Percentiles rank a stretch among this genome's conserved stretches.
These are phyloP conservation scores for Phytophthora vignae DNA, from an alignment of 352 stramenopile species.

Conservation along the genomic window DNA sequence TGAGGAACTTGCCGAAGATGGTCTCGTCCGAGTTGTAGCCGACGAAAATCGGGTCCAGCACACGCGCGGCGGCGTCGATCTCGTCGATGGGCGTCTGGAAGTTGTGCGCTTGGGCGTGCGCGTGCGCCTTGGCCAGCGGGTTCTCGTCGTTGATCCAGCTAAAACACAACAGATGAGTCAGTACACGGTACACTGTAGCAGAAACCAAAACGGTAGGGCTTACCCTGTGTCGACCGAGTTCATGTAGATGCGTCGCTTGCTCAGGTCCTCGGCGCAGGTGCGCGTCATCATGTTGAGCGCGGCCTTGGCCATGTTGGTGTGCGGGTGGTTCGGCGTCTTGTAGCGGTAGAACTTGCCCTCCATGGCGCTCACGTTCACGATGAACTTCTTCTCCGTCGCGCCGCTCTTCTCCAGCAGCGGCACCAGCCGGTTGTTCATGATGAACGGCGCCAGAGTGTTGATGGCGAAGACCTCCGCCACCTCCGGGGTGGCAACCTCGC, in stretches of 20 bases:
- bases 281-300: conserved; percentile 99
- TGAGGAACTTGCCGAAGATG: conserved; percentile 87
- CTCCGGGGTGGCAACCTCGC: conserved; percentile 91
- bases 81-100: conserved; percentile 99
- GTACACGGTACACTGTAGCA: conserved; percentile 3
- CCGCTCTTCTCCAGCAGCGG: conserved; percentile 84
- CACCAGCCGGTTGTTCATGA: conserved; percentile 95
- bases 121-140: conserved; percentile 93
- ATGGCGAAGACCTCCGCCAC: conserved; percentile 92
- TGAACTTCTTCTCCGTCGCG: conserved; percentile 85
- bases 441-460: conserved; percentile 97
- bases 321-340: conserved; percentile 97
- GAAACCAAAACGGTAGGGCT: conserved; percentile 24
- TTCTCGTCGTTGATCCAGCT: conserved; percentile 99
- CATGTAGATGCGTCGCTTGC: conserved; percentile 96
- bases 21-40: conserved; percentile 78
- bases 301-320: conserved; percentile 99
- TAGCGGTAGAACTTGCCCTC: conserved; percentile 98
- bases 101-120: conserved; percentile 91
- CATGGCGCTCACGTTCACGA: conserved; percentile 98
- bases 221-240: conserved; percentile 97
- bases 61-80: conserved; percentile 94
- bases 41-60: conserved; percentile 96
- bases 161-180: conserved; percentile 4
- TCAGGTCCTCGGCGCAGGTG: conserved; percentile 95